These are phyloP conservation scores for Aspergillus sparsus DNA, from an alignment of 495 filamentous ascomycete genomes.

Conservation along the genomic window DNA sequence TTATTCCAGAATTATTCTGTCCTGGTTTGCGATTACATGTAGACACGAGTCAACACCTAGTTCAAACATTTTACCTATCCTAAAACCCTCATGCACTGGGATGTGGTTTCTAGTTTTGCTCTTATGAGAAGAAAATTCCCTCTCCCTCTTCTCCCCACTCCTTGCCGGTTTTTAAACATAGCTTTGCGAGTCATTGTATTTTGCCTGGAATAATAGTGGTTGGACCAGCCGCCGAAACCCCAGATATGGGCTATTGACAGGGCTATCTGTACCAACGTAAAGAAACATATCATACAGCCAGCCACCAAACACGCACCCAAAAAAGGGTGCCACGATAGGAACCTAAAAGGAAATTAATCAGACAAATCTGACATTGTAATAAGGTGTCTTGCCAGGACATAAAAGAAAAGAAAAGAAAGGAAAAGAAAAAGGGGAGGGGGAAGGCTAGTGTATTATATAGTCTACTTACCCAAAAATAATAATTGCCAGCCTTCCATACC, in stretches of 20 bases:
- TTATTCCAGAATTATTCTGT: too few species aligned
- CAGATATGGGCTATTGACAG: conserved; percentile 59
- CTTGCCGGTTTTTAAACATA: conserved; percentile 25
- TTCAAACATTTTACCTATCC: too few species aligned
- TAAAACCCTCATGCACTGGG: too few species aligned
- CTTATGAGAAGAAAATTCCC: too few species aligned
- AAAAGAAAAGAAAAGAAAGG: too few species aligned
- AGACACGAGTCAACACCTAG: too few species aligned
- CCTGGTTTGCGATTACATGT: too few species aligned
- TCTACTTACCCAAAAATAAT: conserved; percentile 62
- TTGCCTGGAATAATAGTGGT: conserved; percentile 17
- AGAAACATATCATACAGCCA: conserved; percentile 64
- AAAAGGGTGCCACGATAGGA: conserved; percentile 59
- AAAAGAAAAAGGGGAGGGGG: too few species aligned
- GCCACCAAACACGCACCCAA: conserved; percentile 59
- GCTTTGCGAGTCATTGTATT: conserved; percentile 16
- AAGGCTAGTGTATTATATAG: neutral
- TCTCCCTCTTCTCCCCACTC: neutral
- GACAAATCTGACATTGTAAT: too few species aligned
- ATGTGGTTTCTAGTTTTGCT: too few species aligned
- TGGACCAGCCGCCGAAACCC: conserved; percentile 48
- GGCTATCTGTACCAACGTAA: conserved; percentile 56
- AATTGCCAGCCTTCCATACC: conserved; percentile 62
- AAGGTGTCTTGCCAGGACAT: too few species aligned
- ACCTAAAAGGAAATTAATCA: conserved; percentile 27